Evolutionary conservation across 768 basidiomycete genomes (phyloP), one percentile per base, ranked within the genome.

Genomic region (Agrocybe chaxingu): DNA sequence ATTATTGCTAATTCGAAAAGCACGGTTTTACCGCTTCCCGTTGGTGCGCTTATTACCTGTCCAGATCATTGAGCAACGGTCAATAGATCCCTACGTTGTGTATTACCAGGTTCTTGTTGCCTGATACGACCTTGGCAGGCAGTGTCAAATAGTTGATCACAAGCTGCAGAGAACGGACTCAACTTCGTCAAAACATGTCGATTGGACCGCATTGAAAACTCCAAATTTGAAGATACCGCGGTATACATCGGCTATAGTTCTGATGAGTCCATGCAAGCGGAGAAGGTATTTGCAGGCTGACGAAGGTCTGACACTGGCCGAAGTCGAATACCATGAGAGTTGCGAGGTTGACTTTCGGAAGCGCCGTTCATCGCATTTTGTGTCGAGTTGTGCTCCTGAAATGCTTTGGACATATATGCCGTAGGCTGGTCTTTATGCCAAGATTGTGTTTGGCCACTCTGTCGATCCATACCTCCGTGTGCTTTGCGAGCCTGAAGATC

Each of bases 21-120:
- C 7, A 89, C 92, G 0, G 97, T 99, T 68, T 98, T 98, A 29
- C 97, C 97, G 45, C 92, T 91, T 29, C 95, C 93, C 10, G 97
- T 98, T 0, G 97, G 97, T 2, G 96, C 87, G 59, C 86, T 88
- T 41, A 90, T 77, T 47, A 90, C 82, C 89, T 92, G 43, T 12
- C 9, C 9, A 44, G 31, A 19, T 47, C 10, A 50, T 40, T 11
- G 3, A 38, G 16, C 11, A 30, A 31, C 24, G 44, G 8, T 30
- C n/a, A 35, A 47, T 5, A 24, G 29, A 39, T 8, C n/a, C 42
- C 40, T 39, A 33, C 24, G 40, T 8, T 16, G 34, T 13, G 18
- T 3, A 41, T 48, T 62, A 91, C 91, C 69, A 91, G 58, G 60
- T 92, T 91, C 52, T 82, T 77, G 44, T 79, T 70, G 0, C 78